Evolutionary conservation across 2,329 filamentous ascomycete species (phyloP).

Genomic region (Fusarium sp.): DNA sequence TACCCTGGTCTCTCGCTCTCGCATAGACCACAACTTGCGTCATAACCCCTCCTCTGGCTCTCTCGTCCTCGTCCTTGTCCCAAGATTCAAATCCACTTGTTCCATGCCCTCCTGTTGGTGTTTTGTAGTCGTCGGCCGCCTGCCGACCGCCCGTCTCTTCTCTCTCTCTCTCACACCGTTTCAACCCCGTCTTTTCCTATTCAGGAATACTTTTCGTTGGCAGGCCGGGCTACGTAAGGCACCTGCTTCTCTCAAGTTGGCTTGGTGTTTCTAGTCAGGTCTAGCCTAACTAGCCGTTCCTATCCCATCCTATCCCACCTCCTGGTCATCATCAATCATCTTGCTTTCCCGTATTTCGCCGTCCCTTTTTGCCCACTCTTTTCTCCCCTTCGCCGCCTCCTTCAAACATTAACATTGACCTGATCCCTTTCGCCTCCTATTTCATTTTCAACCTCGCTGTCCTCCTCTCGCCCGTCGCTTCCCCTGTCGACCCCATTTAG

Average conservation of each 20-base stretch:
- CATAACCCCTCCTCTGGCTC: constrained; percentile 1
- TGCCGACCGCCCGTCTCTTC: not conserved
- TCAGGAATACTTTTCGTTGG: not conserved
- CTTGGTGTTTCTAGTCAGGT: not conserved
- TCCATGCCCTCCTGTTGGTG: not conserved
- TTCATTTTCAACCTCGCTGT: constrained; percentile 51
- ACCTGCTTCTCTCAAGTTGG: not conserved
- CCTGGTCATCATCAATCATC: not conserved
- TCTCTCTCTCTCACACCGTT: not conserved
- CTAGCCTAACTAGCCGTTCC: not conserved
- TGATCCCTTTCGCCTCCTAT: not conserved
- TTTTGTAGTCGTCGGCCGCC: not conserved
- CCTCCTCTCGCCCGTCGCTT: not conserved
- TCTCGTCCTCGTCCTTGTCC: not conserved
- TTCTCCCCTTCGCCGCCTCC: not conserved
- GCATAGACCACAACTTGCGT: constrained; percentile 3
- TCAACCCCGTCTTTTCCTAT: not conserved
- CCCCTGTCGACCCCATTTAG: not conserved
- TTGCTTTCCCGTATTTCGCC: not conserved
- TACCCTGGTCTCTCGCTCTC: not conserved
- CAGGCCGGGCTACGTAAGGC: not conserved
- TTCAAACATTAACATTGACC: not conserved
- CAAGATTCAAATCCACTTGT: not conserved
- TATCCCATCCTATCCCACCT: not conserved
- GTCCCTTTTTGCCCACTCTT: not conserved